Base-by-base conservation (phyloP, 2,329 filamentous ascomycete species). In the Venturia carpophila region DNA sequence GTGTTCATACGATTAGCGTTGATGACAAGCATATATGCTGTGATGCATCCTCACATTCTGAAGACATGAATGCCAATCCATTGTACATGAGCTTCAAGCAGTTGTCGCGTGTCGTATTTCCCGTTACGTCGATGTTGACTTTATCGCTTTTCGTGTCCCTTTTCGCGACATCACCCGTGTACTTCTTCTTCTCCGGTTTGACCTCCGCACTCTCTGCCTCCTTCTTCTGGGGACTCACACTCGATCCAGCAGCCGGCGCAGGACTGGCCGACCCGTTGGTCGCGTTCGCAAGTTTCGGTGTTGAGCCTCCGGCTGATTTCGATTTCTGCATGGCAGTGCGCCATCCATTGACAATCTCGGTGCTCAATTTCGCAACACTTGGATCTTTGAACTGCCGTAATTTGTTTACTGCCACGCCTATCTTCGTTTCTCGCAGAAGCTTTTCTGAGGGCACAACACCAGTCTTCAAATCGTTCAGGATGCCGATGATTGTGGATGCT, bases 11-110 rank as follows among this genome's bases (percentile, higher is more conserved):
- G 30, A 24, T 17, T 45, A 30, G 45, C 2, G 27, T 17, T 61
- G 10, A n/a, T 61, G 39, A 27, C 37, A 7, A 27, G n/a, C 9
- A 34, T 39, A 43, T 27, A 3, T 34, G 27, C 41, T 19, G 39
- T 37, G 66, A n/a, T 3, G 30, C 17, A 58, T 27, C 73, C 77
- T 70, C 73, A 79, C 78, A 68, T 63, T 80, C 79, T 67, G 79
- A 74, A 37, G 89, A 85, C 75, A 89, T 88, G 66, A 86, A 84
- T 60, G 89, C 92, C 68, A 99, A 82, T 19, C 92, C 94, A 71
- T 99, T 94, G 80, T 97, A 99, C 75, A 99, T 84, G 55, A 99
- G 83, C 62, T 91, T 92, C 68, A 97, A 87, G 75, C 90, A 96
- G 73, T 86, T 88, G 79, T 97, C 90, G 66, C 94, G 89, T 24